Evolutionary conservation across 1,284 basidiomycete species (phyloP), one percentile per base, ranked within the genome.

Genomic region (Entoloma clypeatum): DNA sequence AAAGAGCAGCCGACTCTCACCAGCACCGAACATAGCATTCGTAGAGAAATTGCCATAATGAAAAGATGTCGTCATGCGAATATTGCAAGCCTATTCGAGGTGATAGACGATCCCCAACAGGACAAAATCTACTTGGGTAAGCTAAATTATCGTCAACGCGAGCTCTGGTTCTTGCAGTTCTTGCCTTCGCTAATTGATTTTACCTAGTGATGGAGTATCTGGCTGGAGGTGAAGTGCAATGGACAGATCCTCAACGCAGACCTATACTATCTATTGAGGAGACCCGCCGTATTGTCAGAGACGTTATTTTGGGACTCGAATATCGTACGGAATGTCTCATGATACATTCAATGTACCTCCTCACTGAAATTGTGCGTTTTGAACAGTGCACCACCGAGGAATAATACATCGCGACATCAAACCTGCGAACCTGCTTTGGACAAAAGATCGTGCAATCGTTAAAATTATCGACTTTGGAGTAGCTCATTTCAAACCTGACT

Each of bases 341-440:
- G 27, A 28, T 17, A 10, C 22, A 17, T 17, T 36, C 14, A 31
- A 9, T 16, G 19, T 19, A 31, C 24, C 19, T 26, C 25, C 16
- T 14, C 26, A 22, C 22, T 13, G 19, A 22, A 34, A 21, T 27
- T 23, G 14, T 35, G 24, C 19, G 18, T 36, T 34, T 22, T 49
- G 13, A 24, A 26, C 54, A 89, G 86, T 95, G 5, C 91, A 95
- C 59, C 78, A 83, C 54, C 84, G 90, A 57, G 89, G 90, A 28
- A 90, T 95, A 63, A 89, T 93, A 33, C 92, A 95, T 61, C 83
- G 91, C 29, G 92, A 95, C 59, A 90, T 95, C 73, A 95, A 95
- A 62, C 91, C 91, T 4, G 84, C 86, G 50, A 95, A 95, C 62
- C 73, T 95, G 27, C 71, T 93, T 7, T 86, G 82, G 71, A 77